These are phyloP conservation scores for Ailanthus altissimus DNA, from an alignment of 345 rosid genomes.

Conservation along the genomic window DNA sequence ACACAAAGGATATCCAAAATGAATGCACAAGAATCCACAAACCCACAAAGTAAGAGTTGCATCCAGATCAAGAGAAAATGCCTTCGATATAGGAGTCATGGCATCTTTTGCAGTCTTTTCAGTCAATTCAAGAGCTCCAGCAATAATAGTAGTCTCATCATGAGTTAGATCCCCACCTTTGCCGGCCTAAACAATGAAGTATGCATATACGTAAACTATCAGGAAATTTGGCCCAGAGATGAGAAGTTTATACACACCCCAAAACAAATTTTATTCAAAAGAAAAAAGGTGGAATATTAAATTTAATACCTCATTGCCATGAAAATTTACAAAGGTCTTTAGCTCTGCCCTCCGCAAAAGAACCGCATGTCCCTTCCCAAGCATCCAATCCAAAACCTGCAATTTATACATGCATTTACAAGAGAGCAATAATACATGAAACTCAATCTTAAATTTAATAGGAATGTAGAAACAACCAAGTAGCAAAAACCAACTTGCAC, in stretches of 20 bases:
- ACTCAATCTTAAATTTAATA: slow-evolving; percentile 6
- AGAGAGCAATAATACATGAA: slow-evolving; percentile 1
- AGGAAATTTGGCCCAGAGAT: slow-evolving; percentile 7
- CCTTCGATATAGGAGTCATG: slow-evolving; percentile 91
- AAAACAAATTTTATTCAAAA: neutral
- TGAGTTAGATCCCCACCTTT: slow-evolving; percentile 91
- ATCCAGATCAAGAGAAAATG: slow-evolving; percentile 98
- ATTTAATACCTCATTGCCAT: slow-evolving; percentile 77
- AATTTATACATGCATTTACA: slow-evolving; percentile 16
- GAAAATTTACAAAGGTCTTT: slow-evolving; percentile 84
- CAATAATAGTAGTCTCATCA: slow-evolving; percentile 93
- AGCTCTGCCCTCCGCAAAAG: slow-evolving; percentile 94
- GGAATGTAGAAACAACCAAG: neutral
- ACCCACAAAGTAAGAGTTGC: slow-evolving; percentile 92
- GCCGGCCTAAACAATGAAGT: slow-evolving; percentile 64
- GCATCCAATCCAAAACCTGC: slow-evolving; percentile 94
- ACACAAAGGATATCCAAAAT: slow-evolving; percentile 8
- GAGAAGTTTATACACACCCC: neutral
- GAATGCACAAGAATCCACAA: slow-evolving; percentile 35
- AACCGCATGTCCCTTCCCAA: slow-evolving; percentile 92
- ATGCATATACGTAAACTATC: slow-evolving; percentile 15
- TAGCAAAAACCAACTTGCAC: slow-evolving; percentile 19
- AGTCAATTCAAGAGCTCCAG: slow-evolving; percentile 96
- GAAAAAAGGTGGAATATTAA: slow-evolving; percentile 6
- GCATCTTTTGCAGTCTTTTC: slow-evolving; percentile 92